These are phyloP conservation scores for Fagus sylvatica DNA, from an alignment of 306 rosid genomes.

Conservation along the genomic window DNA sequence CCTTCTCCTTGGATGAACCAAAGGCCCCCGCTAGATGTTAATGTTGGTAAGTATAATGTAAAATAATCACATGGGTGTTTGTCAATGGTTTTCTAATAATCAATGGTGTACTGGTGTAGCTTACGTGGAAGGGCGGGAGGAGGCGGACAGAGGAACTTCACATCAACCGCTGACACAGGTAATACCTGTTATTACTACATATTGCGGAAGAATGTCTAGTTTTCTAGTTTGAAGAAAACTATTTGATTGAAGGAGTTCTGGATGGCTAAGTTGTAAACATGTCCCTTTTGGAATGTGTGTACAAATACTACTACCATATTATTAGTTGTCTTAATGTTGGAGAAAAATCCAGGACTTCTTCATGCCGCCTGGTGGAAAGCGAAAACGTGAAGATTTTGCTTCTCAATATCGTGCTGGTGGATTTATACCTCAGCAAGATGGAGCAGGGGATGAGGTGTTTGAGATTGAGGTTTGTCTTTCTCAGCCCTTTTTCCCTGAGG, in stretches of 20 bases:
- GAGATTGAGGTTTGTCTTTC: constrained; percentile 69
- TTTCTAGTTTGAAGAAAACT: constrained; percentile 28
- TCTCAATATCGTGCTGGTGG: constrained; percentile 75
- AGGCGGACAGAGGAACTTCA: constrained; percentile 77
- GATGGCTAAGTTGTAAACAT: constrained; percentile 21
- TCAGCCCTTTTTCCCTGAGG: background rate
- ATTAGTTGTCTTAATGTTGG: constrained; percentile 26
- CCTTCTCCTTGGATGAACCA: constrained; percentile 93
- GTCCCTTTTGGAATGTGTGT: constrained; percentile 13
- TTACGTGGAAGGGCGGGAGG: constrained; percentile 97
- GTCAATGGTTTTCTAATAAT: constrained; percentile 36
- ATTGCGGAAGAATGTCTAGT: constrained; percentile 24
- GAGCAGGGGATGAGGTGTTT: constrained; percentile 82
- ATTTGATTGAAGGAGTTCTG: constrained; percentile 21
- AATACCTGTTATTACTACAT: constrained; percentile 29
- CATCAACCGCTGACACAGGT: constrained; percentile 81
- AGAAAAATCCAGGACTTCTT: constrained; percentile 75
- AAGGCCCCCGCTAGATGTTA: constrained; percentile 93
- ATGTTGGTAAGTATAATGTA: constrained; percentile 71
- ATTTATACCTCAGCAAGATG: constrained; percentile 97
- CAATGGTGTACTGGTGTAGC: constrained; percentile 54
- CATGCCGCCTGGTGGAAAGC: constrained; percentile 62
- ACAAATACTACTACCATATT: constrained; percentile 11
- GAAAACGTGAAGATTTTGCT: constrained; percentile 88
- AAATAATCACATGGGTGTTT: constrained; percentile 14